Percentiles rank a stretch among this genome's conserved stretches.
These are phyloP conservation scores for Leptographium galeiforme DNA, from an alignment of 2,329 filamentous ascomycete species.

Conservation along the genomic window DNA sequence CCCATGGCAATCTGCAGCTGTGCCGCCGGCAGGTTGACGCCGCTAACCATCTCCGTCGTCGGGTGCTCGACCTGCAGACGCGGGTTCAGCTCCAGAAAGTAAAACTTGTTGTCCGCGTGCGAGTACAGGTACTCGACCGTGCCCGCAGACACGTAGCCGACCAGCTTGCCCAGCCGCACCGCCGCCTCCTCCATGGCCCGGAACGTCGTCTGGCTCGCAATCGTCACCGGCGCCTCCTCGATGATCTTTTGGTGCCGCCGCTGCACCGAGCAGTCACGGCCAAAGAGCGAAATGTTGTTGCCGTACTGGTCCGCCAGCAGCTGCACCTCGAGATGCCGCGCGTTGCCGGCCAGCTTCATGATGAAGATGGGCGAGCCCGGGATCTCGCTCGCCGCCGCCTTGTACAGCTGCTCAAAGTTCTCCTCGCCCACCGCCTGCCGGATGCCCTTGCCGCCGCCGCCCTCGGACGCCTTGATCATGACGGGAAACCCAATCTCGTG, in stretches of 20 bases:
- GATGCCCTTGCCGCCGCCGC: conserved; percentile 98
- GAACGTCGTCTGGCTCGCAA: conserved; percentile 82
- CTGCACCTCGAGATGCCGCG: conserved; percentile 93
- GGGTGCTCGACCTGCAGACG: conserved; percentile 99
- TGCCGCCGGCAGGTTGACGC: conserved; percentile 90
- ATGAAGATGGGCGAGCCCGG: conserved; percentile 99
- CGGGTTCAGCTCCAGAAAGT: conserved; percentile 96
- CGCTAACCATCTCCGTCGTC: conserved; percentile 97
- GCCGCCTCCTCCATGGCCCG: conserved; percentile 93
- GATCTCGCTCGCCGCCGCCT: conserved; percentile 92
- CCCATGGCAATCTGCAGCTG: conserved; percentile 99
- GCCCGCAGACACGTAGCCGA: conserved; percentile 96
- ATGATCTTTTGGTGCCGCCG: conserved; percentile 99
- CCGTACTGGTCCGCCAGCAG: conserved; percentile 96
- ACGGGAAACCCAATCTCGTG: conserved; percentile 92
- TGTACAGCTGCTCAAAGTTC: conserved; percentile 77
- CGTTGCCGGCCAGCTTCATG: conserved; percentile 97
- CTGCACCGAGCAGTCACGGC: conserved; percentile 97
- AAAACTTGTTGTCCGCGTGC: conserved; percentile 95
- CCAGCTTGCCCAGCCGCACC: conserved; percentile 81
- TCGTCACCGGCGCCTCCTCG: conserved; percentile 94
- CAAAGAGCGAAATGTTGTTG: conserved; percentile 98
- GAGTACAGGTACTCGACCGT: conserved; percentile 99
- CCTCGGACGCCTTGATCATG: conserved; percentile 99
- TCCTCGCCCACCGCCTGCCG: conserved; percentile 83